Percentiles rank a stretch among this genome's conserved stretches.
Conservation (phyloP, 2,329 filamentous ascomycete species). For the Sarocladium kiliense region DNA sequence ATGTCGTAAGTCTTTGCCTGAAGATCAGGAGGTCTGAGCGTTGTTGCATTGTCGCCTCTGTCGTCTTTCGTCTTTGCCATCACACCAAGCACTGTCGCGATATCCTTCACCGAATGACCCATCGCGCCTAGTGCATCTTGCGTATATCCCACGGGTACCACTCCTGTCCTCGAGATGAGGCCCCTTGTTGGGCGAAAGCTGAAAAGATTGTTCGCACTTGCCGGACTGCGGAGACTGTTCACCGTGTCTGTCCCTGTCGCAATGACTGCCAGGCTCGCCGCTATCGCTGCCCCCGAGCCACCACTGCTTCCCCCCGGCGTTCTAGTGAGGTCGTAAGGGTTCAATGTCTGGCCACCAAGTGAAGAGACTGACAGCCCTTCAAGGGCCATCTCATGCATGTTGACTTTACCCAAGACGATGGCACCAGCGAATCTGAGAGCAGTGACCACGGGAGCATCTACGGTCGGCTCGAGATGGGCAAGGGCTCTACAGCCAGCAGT, state of each 20-base stretch:
- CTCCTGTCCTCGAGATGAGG: constrained; percentile 9
- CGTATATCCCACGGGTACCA: constrained; percentile 6
- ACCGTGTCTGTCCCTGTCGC: constrained; percentile 11
- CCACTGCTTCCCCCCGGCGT: constrained; percentile 11
- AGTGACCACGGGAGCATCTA: constrained; percentile 8
- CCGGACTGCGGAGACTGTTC: constrained; percentile 10
- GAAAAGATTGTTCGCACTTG: constrained; percentile 10
- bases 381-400: constrained; percentile 10
- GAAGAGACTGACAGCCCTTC: constrained; percentile 10
- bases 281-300: constrained; percentile 10
- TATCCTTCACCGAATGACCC: constrained; percentile 8
- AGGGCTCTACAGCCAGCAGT: constrained; percentile 6
- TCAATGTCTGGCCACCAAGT: constrained; percentile 8
- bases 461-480: constrained; percentile 2
- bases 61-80: constrained; percentile 7
- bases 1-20: neutral
- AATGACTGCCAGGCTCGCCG: constrained; percentile 10
- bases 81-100: constrained; percentile 5
- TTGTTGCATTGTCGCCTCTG: constrained; percentile 4
- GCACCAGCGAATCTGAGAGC: constrained; percentile 10
- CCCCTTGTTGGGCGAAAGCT: constrained; percentile 11
- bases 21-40: neutral
- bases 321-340: constrained; percentile 9
- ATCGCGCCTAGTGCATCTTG: constrained; percentile 11
- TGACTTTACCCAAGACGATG: constrained; percentile 11